phyloP scores from a whole-genome alignment of 768 basidiomycete species.

The Tubosaeta sp. region DNA sequence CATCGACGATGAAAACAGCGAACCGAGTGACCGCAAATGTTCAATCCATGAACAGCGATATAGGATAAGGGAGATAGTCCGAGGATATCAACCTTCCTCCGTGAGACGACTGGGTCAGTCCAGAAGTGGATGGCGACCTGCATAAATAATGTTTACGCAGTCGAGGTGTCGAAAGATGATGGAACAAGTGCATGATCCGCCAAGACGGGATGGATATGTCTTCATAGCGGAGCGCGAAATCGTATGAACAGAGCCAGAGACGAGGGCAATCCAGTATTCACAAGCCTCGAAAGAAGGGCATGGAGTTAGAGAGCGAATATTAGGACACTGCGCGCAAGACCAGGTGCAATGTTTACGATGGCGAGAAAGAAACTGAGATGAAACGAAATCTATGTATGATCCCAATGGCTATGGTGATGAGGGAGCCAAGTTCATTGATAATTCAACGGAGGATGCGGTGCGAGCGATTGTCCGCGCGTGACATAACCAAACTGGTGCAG shows the following conservation, averaged over 20 bases:
- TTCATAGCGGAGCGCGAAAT: slow-evolving; percentile 32
- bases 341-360: slow-evolving; percentile 31
- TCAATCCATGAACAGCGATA: slow-evolving; percentile 37
- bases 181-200: slow-evolving; percentile 35
- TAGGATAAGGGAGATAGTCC: slow-evolving; percentile 28
- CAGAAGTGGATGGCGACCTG: slow-evolving; percentile 15
- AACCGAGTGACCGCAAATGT: slow-evolving; percentile 26
- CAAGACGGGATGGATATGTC: slow-evolving; percentile 68
- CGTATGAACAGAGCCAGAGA: slow-evolving; percentile 22
- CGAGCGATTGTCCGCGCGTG: slow-evolving; percentile 41
- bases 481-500: slow-evolving; percentile 38
- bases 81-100: slow-evolving; percentile 29
- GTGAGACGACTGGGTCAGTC: slow-evolving; percentile 23
- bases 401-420: slow-evolving; percentile 8
- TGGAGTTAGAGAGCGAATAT: slow-evolving; percentile 38
- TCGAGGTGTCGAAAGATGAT: slow-evolving; percentile 27
- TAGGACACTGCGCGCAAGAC: slow-evolving; percentile 33
- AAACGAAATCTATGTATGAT: slow-evolving; percentile 27
- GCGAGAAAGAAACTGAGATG: slow-evolving; percentile 14
- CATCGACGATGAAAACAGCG: slow-evolving; percentile 27
- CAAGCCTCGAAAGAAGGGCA: slow-evolving; percentile 32
- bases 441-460: slow-evolving; percentile 39
- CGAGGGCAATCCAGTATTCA: slow-evolving; percentile 34
- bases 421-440: slow-evolving; percentile 49
- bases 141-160: slow-evolving; percentile 32